Base-by-base conservation (phyloP, 441 rosid species). In the Pelargonium australe region DNA sequence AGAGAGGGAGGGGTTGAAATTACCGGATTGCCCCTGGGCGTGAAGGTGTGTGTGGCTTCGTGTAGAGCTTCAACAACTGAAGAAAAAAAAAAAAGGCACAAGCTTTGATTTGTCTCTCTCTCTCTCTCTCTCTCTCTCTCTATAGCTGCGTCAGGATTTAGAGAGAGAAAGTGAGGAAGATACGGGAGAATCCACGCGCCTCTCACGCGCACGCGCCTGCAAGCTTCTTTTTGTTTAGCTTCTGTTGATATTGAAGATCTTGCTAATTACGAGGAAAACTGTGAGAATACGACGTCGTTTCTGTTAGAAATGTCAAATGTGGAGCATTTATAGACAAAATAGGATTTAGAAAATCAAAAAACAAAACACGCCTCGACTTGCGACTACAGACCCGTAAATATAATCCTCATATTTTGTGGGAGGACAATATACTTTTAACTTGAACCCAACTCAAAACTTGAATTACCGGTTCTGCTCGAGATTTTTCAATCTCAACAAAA, bases 11-110 rank as follows among this genome's bases (percentile, higher is more conserved):
- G 19, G 13, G 58, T 31, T 16, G 37, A 65, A 69, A 77, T 57
- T 11, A 63, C 63, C 34, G 20, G 55, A 72, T 8, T 68, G 61
- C 71, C 71, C 68, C 49, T 23, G 12, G 28, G 13, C 55, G 55
- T 0, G 55, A 49, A 3, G 55, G 14, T 49, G 55, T 23, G 55
- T 12, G 55, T 1, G 55, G 12, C 13, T 49, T 11, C 55, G 13
- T 49, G 14, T 11, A 4, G 14, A 11, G 3, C 14, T 13, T n/a
- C 2, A 5, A 49, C 25, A 23, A 23, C 25, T 23, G 25, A 23
- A 23, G 25, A 23, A 23, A 23, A 23, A 23, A 23, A 23, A 23
- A 23, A 23, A n/a, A n/a, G n/a, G 25, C 25, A 49, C 5, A 43
- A 49, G 55, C 55, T 49, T 14, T 49, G 55, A 49, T 49, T 49